phyloP scores from a whole-genome alignment of 1,284 basidiomycete species.

The Fomitiporia mediterranea region DNA sequence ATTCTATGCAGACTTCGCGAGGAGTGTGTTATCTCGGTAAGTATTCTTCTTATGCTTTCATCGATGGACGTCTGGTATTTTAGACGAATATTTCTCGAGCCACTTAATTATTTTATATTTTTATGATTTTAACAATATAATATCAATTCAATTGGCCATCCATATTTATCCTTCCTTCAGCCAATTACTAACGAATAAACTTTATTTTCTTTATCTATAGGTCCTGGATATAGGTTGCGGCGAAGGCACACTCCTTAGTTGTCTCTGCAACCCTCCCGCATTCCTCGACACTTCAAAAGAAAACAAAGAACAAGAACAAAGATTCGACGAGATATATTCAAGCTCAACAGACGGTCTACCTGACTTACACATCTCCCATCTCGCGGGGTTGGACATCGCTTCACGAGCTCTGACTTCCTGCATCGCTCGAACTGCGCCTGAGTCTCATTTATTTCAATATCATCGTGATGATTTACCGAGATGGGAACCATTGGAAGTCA shows the following conservation, averaged over 20 bases:
- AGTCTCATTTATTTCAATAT: slow-evolving; percentile 5
- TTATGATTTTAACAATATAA: too few relatives aligned
- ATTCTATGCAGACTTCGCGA: slow-evolving; percentile 58
- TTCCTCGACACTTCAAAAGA: slow-evolving; percentile 42
- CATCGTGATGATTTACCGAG: slow-evolving; percentile 33
- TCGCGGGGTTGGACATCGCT: slow-evolving; percentile 70
- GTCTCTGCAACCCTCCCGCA: slow-evolving; percentile 67
- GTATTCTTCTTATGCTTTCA: too few relatives aligned
- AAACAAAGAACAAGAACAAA: not conserved
- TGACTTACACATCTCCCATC: slow-evolving; percentile 51
- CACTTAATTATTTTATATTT: too few relatives aligned
- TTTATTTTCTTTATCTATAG: slow-evolving; percentile 34
- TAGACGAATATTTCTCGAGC: too few relatives aligned
- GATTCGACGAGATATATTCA: not conserved
- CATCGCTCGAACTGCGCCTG: slow-evolving; percentile 26
- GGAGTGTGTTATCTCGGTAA: slow-evolving; percentile 54
- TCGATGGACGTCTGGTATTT: too few relatives aligned
- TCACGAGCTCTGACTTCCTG: slow-evolving; percentile 41
- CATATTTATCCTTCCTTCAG: not conserved
- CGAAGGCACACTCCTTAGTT: slow-evolving; percentile 65
- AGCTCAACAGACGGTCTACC: slow-evolving; percentile 39
- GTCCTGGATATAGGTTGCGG: slow-evolving; percentile 80
- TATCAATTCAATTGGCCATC: too few relatives aligned
- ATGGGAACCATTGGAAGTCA: slow-evolving; percentile 71
- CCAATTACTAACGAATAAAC: not conserved